Base-by-base conservation (phyloP, 2,329 filamentous ascomycete species). In the Trichoderma aggressivum region DNA sequence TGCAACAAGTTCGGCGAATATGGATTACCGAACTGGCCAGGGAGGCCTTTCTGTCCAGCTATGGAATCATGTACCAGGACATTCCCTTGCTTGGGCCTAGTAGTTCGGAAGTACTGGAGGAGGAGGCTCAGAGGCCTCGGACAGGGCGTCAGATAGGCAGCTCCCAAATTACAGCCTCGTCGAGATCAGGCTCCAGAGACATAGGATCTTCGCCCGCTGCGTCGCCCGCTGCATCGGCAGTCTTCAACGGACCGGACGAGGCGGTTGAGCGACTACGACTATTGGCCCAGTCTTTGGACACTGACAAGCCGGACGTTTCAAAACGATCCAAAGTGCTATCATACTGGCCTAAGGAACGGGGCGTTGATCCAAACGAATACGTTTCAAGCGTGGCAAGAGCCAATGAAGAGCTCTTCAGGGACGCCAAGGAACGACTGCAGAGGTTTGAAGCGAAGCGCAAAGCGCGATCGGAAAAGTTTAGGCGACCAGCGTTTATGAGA, bases 321-420 rank as follows among this genome's bases (percentile, higher is more conserved):
- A 79, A 78, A 39, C 74, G 76, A 30, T 76, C 79, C 3, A 75
- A 73, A 5, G 71, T 83, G 1, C 75, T 84, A 1, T 77, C 79
- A 6, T 79, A 79, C 72, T 84, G 83, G 83, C 82, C 82, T 1
- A 75, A 76, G 2, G 77, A 82, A 60, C 79, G 79, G 8, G 82
- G 81, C 21, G 74, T 79, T 3, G 75, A 78, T 21, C 78, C 78
- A 2, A 75, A 77, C 7, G 75, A 77, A 53, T 84, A 84, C 68
- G 71, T 82, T 3, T 83, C 82, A 18, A 82, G 80, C 50, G 78
- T 84, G 24, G 77, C 79, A 7, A 70, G 78, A 14, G 81, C 80
- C 7, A 79, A 77, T 8, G 80, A 80, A 3, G 80, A 77, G 47
- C 78, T 80, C 71, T 79, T 82, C 61, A 77, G 80, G 11, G 76